A percentile compares a stretch with the other conserved stretches of the same genome.
Evolutionary conservation across 1,284 basidiomycete species (phyloP).

Genomic region (Papiliotrema fonsecae): DNA sequence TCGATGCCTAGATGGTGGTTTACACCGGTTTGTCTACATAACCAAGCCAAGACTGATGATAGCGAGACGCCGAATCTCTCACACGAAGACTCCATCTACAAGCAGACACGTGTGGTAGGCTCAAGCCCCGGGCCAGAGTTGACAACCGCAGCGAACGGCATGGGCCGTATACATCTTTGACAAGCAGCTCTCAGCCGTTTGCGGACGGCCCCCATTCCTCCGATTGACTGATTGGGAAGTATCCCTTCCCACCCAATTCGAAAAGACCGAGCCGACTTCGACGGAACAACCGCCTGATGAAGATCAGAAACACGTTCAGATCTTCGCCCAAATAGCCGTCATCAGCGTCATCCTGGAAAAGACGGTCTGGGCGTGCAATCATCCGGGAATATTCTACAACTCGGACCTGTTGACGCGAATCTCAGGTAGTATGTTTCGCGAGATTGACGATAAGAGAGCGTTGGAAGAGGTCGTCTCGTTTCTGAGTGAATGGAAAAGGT

Average conservation of each 20-base stretch:
- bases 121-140: neutral
- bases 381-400: neutral
- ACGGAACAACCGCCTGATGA: neutral
- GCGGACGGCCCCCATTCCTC: constrained; percentile 8
- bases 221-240: constrained; percentile 14
- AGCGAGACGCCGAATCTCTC: neutral
- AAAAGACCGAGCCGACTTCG: neutral
- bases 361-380: neutral
- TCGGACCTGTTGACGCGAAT: neutral
- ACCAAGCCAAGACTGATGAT: neutral
- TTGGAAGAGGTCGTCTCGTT: neutral
- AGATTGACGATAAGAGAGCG: neutral
- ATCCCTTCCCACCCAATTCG: constrained; percentile 10
- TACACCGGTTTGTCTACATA: neutral
- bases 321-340: neutral
- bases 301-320: neutral
- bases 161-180: constrained; percentile 5
- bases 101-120: neutral
- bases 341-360: neutral
- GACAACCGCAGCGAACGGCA: neutral
- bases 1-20: neutral
- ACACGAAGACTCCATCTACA: neutral
- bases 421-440: neutral
- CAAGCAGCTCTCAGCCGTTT: constrained; percentile 13
- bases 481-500: neutral